Base-by-base conservation (phyloP, 768 basidiomycete species). In the Calocera viscosa region DNA sequence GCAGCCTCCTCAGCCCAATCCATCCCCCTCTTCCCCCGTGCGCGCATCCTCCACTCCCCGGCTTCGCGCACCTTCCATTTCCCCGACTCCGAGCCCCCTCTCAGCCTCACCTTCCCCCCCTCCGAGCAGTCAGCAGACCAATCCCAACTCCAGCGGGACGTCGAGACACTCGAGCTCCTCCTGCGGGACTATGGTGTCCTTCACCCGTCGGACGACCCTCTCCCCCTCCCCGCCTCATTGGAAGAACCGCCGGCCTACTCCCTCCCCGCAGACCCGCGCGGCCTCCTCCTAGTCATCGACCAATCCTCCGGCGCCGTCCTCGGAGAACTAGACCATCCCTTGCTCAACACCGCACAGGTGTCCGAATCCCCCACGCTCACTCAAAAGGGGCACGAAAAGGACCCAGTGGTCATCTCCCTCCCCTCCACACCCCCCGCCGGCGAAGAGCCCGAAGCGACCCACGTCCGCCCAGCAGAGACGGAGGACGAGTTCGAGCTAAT, bases 371-470 rank as follows among this genome's bases (percentile, higher is more conserved):
- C 82, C 1, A 72, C 73, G n/a, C 77, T 90, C 47, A 73, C 78
- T 35, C 75, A 78, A 66, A 74, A 76, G 17, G 83, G 83, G 7
- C 79, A 80, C 60, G 82, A 84, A 70, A 80, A 80, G 68, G 83
- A 84, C 69, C 83, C 87, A 0, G 88, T 91, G n/a, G 74, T 90
- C 64, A 82, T 90, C 67, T 87, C 90, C 71, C 82, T 90, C 33
- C 82, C 83, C 11, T 19, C 43, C 43, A 47, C 43, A 3, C 30
- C 53, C 26, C 11, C 53, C 53, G 14, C 11, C 5, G 24, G 24
- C 16, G 30, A 28, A 12, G 11, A 11, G 14, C 53, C 30, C 53
- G 53, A 81, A 26, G 79, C 82, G 68, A 80, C 85, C 30, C 84
- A 85, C 71, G 86, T 85, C 14, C 78, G 82, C 43, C 80, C 82